Percentiles rank a stretch among this genome's conserved stretches.
Conservation (phyloP, 305 asterid genomes). For the Fraxinus velutina region DNA sequence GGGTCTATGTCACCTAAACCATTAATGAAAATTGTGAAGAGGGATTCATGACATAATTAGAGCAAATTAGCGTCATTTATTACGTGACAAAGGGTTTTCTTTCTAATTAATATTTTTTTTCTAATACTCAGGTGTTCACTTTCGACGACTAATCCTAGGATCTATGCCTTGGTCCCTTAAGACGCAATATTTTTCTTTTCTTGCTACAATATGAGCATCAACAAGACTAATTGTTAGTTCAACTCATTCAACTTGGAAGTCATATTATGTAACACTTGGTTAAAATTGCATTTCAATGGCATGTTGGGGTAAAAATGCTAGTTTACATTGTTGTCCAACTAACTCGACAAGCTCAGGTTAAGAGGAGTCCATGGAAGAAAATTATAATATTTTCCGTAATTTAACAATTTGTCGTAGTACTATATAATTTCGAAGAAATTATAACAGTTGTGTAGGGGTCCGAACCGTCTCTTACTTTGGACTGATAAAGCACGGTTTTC, state of each 20-base stretch:
- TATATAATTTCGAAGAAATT: background rate
- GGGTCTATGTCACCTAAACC: background rate
- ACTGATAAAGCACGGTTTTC: conserved; percentile 42
- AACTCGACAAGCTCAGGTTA: too few species aligned
- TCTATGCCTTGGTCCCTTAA: too few species aligned
- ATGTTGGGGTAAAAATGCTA: background rate
- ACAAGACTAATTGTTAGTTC: too few species aligned
- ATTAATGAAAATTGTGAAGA: background rate
- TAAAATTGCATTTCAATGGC: background rate
- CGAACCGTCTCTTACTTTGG: conserved; percentile 20
- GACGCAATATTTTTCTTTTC: too few species aligned
- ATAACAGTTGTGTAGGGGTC: background rate
- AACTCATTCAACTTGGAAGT: background rate
- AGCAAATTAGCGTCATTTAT: background rate
- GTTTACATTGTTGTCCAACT: too few species aligned
- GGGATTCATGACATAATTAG: background rate
- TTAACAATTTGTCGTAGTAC: background rate
- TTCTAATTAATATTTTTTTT: too few species aligned
- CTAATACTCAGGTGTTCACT: too few species aligned
- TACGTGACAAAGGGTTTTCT: too few species aligned
- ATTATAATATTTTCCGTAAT: too few species aligned
- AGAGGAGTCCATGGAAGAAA: too few species aligned
- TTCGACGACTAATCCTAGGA: too few species aligned
- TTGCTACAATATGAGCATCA: background rate
- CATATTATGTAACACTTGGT: background rate